phyloP scores from a whole-genome alignment of 2,329 filamentous ascomycete species.

The Leptographium radiaticola region DNA sequence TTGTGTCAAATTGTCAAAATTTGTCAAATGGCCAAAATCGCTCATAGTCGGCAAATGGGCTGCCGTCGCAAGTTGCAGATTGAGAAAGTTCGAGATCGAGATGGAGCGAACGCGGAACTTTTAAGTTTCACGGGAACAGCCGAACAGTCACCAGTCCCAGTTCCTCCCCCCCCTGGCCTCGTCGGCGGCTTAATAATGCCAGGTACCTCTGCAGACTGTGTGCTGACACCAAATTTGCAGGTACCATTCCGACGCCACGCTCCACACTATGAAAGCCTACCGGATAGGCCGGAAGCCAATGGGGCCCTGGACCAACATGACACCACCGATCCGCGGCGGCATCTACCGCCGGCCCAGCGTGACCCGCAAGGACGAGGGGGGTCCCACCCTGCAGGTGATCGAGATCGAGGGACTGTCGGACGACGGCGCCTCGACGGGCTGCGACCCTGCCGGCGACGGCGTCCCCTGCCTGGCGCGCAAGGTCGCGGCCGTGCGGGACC shows the following conservation, averaged over 20 bases:
- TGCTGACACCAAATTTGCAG: conserved; percentile 25
- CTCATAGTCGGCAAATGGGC: too few relatives aligned
- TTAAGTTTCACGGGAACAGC: not conserved
- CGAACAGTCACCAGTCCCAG: not conserved
- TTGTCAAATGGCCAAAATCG: too few relatives aligned
- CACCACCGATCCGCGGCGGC: conserved; percentile 36
- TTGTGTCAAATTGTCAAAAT: too few relatives aligned
- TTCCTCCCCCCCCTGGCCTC: not conserved
- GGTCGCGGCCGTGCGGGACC: not conserved
- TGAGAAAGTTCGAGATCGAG: too few relatives aligned
- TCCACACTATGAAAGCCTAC: conserved; percentile 45
- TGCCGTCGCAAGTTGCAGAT: too few relatives aligned
- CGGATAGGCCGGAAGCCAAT: conserved; percentile 43
- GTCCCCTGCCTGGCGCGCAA: not conserved
- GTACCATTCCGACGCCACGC: conserved; percentile 40
- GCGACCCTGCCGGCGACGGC: not conserved
- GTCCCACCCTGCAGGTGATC: not conserved
- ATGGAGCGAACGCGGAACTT: too few relatives aligned
- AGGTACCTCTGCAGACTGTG: not conserved
- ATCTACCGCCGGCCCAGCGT: conserved; percentile 3
- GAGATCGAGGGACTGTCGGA: not conserved
- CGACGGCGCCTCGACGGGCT: conserved; percentile 1
- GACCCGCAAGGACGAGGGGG: not conserved
- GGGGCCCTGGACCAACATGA: conserved; percentile 43
- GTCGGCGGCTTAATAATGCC: not conserved